Base-by-base conservation (phyloP, 176 grass and related monocot species). In the Coix lacrymajobi region DNA sequence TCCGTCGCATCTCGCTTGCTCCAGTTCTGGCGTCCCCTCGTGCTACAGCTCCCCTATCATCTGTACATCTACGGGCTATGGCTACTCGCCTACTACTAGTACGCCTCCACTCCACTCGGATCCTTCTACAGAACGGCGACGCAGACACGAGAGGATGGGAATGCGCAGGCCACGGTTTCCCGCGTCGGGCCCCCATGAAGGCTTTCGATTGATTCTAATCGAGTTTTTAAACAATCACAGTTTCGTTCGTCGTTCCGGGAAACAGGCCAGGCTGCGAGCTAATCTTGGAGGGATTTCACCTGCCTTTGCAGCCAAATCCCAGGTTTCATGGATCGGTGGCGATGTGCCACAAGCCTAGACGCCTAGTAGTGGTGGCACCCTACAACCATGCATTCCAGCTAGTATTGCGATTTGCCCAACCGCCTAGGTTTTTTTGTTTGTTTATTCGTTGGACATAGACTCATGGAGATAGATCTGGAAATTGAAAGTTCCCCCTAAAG, bases 201-300 rank as follows among this genome's bases (percentile, higher is more conserved):
- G 31, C 71, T 77, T n/a, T 34, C 0, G 1, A 15, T 66, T 48
- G n/a, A 0, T 76, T 65, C 22, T 26, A 61, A 28, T 72, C 33
- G 31, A 34, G 22, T 38, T 57, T 56, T 81, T n/a, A 34, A 24
- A 11, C 8, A 66, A 9, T 7, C 79, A 63, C 43, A 33, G 84
- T 89, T 94, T 88, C 84, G 40, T 78, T 83, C 92, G 91, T 88
- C 84, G 40, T 78, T 83, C 92, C 89, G 85, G 84, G 83, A 94
- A 91, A 89, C 84, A 85, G 26, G 76, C 48, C 69, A 25, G 20
- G 74, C 34, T 15, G 84, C 80, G 72, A 95, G 85, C 82, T 73
- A 82, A 91, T 96, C 76, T 39, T 33, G 65, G 85, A 88, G 49
- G 63, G 67, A 44, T 86, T 82, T 73, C 84, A 46, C 67, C 79